These are phyloP conservation scores for Avena sativa DNA, from an alignment of 176 grass and related monocot species.

Conservation along the genomic window DNA sequence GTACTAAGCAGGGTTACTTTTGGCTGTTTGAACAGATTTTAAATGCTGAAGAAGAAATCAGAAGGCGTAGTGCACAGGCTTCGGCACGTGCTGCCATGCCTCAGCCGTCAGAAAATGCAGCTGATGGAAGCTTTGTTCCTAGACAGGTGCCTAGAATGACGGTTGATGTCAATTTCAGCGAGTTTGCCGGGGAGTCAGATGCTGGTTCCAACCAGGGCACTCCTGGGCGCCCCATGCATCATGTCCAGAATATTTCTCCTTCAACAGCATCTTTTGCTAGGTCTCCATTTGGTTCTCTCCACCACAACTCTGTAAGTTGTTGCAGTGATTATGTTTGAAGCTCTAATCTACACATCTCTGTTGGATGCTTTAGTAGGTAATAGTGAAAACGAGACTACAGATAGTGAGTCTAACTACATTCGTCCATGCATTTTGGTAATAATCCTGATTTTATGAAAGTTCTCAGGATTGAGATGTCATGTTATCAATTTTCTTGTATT, in stretches of 20 bases:
- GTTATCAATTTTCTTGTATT: neutral
- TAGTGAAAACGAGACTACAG: neutral
- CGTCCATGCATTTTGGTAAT: neutral
- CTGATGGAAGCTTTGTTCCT: slow-evolving; percentile 56
- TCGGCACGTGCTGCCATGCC: slow-evolving; percentile 46
- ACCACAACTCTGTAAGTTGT: slow-evolving; percentile 68
- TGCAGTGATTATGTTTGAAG: neutral
- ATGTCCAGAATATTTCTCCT: slow-evolving; percentile 73
- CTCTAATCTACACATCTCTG: neutral
- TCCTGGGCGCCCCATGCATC: slow-evolving; percentile 64
- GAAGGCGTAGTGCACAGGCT: slow-evolving; percentile 60
- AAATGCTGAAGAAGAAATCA: slow-evolving; percentile 95
- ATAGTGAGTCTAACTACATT: neutral
- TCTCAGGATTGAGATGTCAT: neutral
- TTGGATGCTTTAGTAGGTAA: slow-evolving; percentile 2
- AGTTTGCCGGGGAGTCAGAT: slow-evolving; percentile 79
- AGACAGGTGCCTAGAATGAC: slow-evolving; percentile 62
- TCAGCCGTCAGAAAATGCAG: slow-evolving; percentile 59
- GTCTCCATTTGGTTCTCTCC: slow-evolving; percentile 68
- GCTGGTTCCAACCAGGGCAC: slow-evolving; percentile 76
- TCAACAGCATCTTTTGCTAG: slow-evolving; percentile 68
- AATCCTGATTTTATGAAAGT: neutral
- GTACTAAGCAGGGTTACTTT: slow-evolving; percentile 6
- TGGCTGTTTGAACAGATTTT: slow-evolving; percentile 67
- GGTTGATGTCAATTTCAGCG: slow-evolving; percentile 87